Base-by-base conservation (phyloP, 2,329 filamentous ascomycete species). In the Apiospora saccharicola region DNA sequence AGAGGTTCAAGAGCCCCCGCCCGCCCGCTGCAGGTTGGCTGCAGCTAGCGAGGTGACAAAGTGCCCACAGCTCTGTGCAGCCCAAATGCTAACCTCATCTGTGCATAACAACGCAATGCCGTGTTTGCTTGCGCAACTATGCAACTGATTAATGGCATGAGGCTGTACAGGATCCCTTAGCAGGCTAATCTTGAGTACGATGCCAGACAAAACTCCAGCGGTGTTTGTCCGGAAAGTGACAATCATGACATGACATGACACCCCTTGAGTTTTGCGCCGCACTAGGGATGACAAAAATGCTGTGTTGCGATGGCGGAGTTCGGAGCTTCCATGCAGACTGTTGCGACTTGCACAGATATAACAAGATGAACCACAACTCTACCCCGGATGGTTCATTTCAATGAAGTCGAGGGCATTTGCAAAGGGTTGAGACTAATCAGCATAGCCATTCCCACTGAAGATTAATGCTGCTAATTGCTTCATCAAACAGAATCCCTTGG, bases 1-100 rank as follows among this genome's bases (percentile, higher is more conserved):
- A n/a, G n/a, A 64, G 13, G 57, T n/a, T 24, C 13, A 24, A 64
- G 57, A 41, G 57, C 19, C 19, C 16, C 30, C 57, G 57, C 19
- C 19, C 16, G 16, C 57, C 57, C 34, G 19, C 57, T 41, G 57
- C 57, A 64, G 57, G 34, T 24, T 7, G 57, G 12, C 30, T 64
- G 57, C 57, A 41, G 57, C 57, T 64, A 64, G 6, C 34, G 30
- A 64, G 57, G 57, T 64, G 57, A 64, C 34, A 41, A 41, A 41
- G 37, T 41, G 57, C 34, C 12, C 3, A 61, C 30, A 41, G 57
- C 22, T 64, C 34, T 64, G 57, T 41, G 57, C 34, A 64, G 22
- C 57, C 57, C 57, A 41, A 41, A 34, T n/a, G 30, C 19, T 30
- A 57, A 57, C 51, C 30, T 57, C 51, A 34, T 57, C 5, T 57